Conservation (phyloP, 257 asterid genomes). For the Nicotiana noctiflora region DNA sequence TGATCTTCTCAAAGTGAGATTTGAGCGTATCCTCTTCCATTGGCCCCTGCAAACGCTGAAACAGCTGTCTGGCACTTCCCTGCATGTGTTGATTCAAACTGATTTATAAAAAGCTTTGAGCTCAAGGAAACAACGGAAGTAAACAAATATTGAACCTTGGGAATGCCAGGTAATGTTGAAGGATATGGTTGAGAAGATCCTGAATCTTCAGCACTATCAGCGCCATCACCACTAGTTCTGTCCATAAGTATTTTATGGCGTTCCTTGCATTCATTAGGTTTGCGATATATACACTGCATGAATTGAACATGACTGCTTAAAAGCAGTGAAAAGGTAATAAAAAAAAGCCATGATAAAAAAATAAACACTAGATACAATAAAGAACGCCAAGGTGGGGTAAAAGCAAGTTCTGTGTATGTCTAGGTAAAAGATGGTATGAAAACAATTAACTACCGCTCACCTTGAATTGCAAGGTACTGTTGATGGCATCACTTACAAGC, state of each 20-base stretch:
- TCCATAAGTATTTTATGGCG: conserved; percentile 82
- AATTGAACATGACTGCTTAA: background rate
- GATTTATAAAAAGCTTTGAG: conserved; percentile 8
- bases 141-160: conserved; percentile 47
- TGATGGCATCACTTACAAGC: conserved; percentile 93
- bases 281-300: conserved; percentile 73
- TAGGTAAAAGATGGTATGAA: background rate
- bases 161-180: conserved; percentile 92
- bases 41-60: conserved; percentile 94
- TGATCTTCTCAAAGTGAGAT: conserved; percentile 91
- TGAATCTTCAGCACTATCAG: conserved; percentile 95
- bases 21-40: conserved; percentile 92
- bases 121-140: conserved; percentile 11
- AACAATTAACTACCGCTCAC: conserved; percentile 27
- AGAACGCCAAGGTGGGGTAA: background rate
- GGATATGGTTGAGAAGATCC: conserved; percentile 94
- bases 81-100: conserved; percentile 30
- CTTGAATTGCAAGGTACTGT: conserved; percentile 87
- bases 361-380: background rate
- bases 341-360: background rate
- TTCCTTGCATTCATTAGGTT: conserved; percentile 94
- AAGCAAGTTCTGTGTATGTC: background rate
- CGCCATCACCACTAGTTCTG: conserved; percentile 72
- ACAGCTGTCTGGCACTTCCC: conserved; percentile 98
- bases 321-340: background rate